phyloP scores from a whole-genome alignment of 495 filamentous ascomycete genomes.

The Coniosporium apollinis region DNA sequence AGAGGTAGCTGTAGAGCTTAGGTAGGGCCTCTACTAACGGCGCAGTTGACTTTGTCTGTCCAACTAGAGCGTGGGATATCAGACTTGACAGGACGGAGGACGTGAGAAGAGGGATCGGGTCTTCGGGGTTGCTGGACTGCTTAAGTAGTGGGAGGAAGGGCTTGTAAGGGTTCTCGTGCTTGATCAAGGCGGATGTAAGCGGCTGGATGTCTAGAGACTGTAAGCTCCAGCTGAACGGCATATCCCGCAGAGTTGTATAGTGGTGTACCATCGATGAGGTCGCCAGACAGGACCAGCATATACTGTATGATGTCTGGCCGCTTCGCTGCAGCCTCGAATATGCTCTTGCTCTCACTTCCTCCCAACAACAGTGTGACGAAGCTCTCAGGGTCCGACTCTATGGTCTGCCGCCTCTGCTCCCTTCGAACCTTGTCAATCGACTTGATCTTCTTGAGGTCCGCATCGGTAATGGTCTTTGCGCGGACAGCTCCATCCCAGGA shows the following conservation, averaged over 20 bases:
- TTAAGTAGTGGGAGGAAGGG: constrained; percentile 74
- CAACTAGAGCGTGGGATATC: constrained; percentile 49
- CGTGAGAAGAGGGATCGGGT: constrained; percentile 74
- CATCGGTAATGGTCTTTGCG: constrained; percentile 82
- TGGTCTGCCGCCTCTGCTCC: constrained; percentile 63
- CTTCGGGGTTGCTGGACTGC: constrained; percentile 64
- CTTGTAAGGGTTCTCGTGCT: constrained; percentile 62
- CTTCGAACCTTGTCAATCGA: constrained; percentile 92
- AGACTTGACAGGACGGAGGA: constrained; percentile 75
- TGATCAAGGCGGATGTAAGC: constrained; percentile 55
- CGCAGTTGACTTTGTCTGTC: constrained; percentile 34
- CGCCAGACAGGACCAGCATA: constrained; percentile 73
- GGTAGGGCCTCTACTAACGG: constrained; percentile 64
- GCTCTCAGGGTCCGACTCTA: constrained; percentile 60
- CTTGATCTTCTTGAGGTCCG: constrained; percentile 90
- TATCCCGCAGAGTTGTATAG: constrained; percentile 1
- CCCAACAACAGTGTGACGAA: constrained; percentile 72
- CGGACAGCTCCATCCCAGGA: constrained; percentile 96
- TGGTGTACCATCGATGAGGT: constrained; percentile 64
- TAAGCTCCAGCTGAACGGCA: not conserved
- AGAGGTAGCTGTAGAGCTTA: constrained; percentile 73
- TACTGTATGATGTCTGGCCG: constrained; percentile 84
- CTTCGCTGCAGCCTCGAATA: constrained; percentile 64
- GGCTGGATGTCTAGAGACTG: constrained; percentile 50
- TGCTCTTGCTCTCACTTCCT: constrained; percentile 48